Percentiles rank a stretch among this genome's conserved stretches.
phyloP scores from a whole-genome alignment of 495 filamentous ascomycete genomes.

The Penicilliopsis zonata region DNA sequence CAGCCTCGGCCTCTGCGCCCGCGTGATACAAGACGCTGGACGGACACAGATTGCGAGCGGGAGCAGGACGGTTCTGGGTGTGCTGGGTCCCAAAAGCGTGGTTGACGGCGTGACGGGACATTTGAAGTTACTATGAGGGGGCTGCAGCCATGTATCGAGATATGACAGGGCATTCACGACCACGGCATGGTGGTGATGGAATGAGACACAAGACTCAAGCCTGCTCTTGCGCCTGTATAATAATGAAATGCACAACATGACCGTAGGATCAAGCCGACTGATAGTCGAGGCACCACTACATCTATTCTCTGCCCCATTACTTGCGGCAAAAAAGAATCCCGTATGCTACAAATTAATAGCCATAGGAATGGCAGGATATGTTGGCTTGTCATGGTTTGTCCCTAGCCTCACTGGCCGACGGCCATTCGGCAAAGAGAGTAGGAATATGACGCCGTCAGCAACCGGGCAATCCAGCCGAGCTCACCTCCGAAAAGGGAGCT shows the following conservation, averaged over 20 bases:
- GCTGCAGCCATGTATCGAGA: too few species aligned
- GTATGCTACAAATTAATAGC: conserved; percentile 1
- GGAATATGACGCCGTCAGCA: conserved; percentile 75
- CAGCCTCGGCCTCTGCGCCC: conserved; percentile 73
- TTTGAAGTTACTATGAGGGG: conserved; percentile 65
- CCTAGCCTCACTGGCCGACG: conserved; percentile 72
- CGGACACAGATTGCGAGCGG: conserved; percentile 93
- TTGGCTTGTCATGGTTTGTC: conserved; percentile 75
- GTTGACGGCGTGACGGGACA: conserved; percentile 79
- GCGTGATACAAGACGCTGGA: conserved; percentile 89
- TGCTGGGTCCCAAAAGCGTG: conserved; percentile 78
- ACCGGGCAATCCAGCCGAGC: conserved; percentile 49
- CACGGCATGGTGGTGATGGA: too few species aligned
- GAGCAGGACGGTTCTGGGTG: conserved; percentile 79
- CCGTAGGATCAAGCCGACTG: too few species aligned
- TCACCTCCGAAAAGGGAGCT: conserved; percentile 55
- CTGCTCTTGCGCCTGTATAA: too few species aligned
- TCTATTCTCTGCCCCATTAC: too few species aligned
- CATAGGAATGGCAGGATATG: conserved; percentile 29
- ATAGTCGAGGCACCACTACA: too few species aligned
- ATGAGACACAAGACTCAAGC: too few species aligned
- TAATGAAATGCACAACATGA: too few species aligned
- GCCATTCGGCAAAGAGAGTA: conserved; percentile 64
- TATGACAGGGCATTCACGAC: too few species aligned
- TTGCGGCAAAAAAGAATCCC: too few species aligned